Percentiles rank a stretch among this genome's conserved stretches.
phyloP scores from a whole-genome alignment of 2,329 filamentous ascomycete species.

The Nakataea oryzae region DNA sequence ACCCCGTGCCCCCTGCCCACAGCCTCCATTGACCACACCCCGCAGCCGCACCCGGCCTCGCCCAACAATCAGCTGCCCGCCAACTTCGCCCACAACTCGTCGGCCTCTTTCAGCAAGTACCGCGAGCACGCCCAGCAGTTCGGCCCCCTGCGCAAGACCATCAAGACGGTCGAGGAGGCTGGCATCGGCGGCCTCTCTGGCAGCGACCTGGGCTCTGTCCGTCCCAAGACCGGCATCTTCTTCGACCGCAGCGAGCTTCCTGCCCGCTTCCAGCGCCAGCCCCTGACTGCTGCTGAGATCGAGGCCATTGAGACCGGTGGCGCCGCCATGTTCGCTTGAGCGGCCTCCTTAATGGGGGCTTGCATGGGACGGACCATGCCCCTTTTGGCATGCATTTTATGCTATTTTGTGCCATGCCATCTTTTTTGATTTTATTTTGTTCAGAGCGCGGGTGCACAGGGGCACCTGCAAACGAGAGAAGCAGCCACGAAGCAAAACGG shows the following conservation, averaged over 20 bases:
- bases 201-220: slow-evolving; percentile 60
- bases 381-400: background rate
- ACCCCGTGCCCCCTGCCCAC: slow-evolving; percentile 4
- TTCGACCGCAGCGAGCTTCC: slow-evolving; percentile 90
- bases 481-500: background rate
- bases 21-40: slow-evolving; percentile 65
- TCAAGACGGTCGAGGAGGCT: slow-evolving; percentile 22
- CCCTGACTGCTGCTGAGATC: slow-evolving; percentile 74
- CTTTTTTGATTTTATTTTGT: background rate
- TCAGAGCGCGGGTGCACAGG: background rate
- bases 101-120: slow-evolving; percentile 63
- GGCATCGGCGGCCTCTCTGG: slow-evolving; percentile 55
- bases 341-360: background rate
- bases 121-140: slow-evolving; percentile 70
- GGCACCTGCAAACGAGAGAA: background rate
- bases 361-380: background rate
- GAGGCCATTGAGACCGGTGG: slow-evolving; percentile 93
- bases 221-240: slow-evolving; percentile 58
- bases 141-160: slow-evolving; percentile 57
- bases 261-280: slow-evolving; percentile 64
- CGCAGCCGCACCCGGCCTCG: slow-evolving; percentile 62
- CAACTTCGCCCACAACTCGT: slow-evolving; percentile 33
- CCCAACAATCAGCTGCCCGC: slow-evolving; percentile 53
- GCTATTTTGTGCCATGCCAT: background rate
- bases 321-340: slow-evolving; percentile 46